phyloP scores from a whole-genome alignment of 176 grass and related monocot species.

The Chrysopogon serrulatus region DNA sequence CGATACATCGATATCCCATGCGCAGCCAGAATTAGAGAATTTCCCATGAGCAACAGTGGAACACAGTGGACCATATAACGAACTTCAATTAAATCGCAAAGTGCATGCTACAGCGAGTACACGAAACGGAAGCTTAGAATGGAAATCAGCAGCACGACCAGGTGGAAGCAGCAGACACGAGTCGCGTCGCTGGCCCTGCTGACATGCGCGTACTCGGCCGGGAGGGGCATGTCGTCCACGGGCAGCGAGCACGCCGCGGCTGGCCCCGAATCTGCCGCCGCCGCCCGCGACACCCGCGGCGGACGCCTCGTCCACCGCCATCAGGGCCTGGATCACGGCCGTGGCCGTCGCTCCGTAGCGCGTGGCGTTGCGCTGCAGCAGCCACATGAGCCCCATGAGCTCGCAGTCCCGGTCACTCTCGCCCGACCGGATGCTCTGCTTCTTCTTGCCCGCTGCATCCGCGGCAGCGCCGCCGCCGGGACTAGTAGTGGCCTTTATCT shows the following conservation, averaged over 20 bases:
- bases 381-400: constrained; percentile 92
- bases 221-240: constrained; percentile 58
- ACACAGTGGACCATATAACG: not conserved
- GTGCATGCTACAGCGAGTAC: constrained; percentile 17
- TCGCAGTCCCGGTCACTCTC: constrained; percentile 71
- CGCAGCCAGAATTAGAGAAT: not conserved
- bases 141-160: constrained; percentile 9
- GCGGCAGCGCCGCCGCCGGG: not conserved
- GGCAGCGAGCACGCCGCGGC: constrained; percentile 53
- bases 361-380: constrained; percentile 71
- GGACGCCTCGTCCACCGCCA: constrained; percentile 64
- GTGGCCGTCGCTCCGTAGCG: constrained; percentile 57
- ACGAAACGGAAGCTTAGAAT: not conserved
- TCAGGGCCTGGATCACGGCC: constrained; percentile 65
- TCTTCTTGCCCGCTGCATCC: not conserved
- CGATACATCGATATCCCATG: not conserved
- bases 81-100: constrained; percentile 12
- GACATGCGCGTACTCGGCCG: constrained; percentile 55
- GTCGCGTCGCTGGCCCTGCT: constrained; percentile 1
- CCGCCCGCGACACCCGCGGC: constrained; percentile 1
- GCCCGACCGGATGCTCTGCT: constrained; percentile 5
- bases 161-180: not conserved
- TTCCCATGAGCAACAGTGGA: not conserved
- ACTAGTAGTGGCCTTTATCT: constrained; percentile 14
- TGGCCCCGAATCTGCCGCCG: constrained; percentile 23